Evolutionary conservation across 371 early-diverging fungal species (phyloP).

Genomic region (Actinomortierella ambigua): DNA sequence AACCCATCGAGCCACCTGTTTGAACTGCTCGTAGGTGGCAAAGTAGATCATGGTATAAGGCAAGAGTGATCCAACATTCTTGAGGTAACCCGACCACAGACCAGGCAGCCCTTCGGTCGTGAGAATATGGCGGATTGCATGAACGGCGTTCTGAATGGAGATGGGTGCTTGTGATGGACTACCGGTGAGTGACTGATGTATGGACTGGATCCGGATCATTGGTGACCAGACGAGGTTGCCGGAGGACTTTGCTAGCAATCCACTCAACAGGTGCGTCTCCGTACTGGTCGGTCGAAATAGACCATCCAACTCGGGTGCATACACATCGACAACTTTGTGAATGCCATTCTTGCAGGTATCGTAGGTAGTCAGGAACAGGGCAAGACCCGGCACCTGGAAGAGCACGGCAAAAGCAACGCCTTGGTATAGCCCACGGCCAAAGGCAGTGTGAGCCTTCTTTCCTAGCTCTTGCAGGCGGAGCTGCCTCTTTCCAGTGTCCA

Average conservation of each 20-base stretch:
- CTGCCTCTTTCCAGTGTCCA: no score
- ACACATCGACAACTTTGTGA: slow-evolving; percentile 1
- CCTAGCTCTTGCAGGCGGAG: no score
- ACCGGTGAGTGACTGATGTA: slow-evolving; percentile 15
- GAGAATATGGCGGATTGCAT: slow-evolving; percentile 15
- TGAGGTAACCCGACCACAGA: slow-evolving; percentile 35
- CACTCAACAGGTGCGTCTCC: slow-evolving; percentile 31
- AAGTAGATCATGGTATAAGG: slow-evolving; percentile 43
- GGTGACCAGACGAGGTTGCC: slow-evolving; percentile 33
- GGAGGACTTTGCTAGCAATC: slow-evolving; percentile 28
- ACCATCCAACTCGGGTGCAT: no score
- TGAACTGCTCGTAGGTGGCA: slow-evolving; percentile 38
- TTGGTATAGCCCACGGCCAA: slow-evolving; percentile 25
- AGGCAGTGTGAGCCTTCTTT: slow-evolving; percentile 5
- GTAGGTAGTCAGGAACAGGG: slow-evolving; percentile 36
- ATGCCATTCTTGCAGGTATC: slow-evolving; percentile 27
- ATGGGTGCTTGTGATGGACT: no score
- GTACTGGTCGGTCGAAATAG: slow-evolving; percentile 11
- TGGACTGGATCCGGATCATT: slow-evolving; percentile 26
- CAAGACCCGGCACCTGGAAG: slow-evolving; percentile 36
- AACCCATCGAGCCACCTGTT: slow-evolving; percentile 20
- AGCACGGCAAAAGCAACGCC: slow-evolving; percentile 22
- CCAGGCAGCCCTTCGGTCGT: slow-evolving; percentile 16
- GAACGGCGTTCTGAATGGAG: slow-evolving; percentile 9
- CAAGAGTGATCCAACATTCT: slow-evolving; percentile 12